Evolutionary conservation across 768 basidiomycete species (phyloP), one percentile per base, ranked within the genome.

Genomic region (Lyophyllum decastes): DNA sequence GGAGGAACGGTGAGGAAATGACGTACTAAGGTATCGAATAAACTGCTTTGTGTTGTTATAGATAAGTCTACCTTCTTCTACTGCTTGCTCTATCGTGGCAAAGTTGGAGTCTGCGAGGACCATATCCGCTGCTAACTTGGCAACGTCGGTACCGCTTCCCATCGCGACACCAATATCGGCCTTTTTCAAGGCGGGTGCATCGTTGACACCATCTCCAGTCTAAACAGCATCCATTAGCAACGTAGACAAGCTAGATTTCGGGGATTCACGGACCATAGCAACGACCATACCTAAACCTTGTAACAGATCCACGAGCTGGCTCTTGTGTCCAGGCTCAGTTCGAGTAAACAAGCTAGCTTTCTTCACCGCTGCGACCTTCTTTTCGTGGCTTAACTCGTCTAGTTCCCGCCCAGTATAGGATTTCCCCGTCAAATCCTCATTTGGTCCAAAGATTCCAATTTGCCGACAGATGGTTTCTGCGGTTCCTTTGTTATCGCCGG

Each of bases 21-120:
- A 82, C 89, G 40, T 66, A 92, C 90, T 98, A 69, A 99, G 88
- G 78, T 98, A 99, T 66, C 96, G 90, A 73, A 99, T 98, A 74
- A 99, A 99, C 71, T 98, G 96, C 77, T 99, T 99, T 45, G 95
- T 98, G 76, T 99, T 99, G 77, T 98, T 98, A 75, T 98, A 98
- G 68, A 98, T 99, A 57, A 96, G 81, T 73, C 96, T 81, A 65
- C 96, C 96, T 76, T 99, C 96, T 73, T 98, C 96, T 45, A 99
- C 95, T 8, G 96, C 96, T 64, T 87, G 80, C 72, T 97, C 95
- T 73, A 99, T 98, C 7, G 95, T 95, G 11, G 94, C 89, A 73
- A 99, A 99, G 78, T 98, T 98, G 48, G 95, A 95, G 72, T 96
- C 95, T 5, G 93, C 91, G 50, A 95, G 84, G 27, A 99, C 95